Conservation (phyloP, 352 stramenopile genomes). For the Pythium monospermum region DNA sequence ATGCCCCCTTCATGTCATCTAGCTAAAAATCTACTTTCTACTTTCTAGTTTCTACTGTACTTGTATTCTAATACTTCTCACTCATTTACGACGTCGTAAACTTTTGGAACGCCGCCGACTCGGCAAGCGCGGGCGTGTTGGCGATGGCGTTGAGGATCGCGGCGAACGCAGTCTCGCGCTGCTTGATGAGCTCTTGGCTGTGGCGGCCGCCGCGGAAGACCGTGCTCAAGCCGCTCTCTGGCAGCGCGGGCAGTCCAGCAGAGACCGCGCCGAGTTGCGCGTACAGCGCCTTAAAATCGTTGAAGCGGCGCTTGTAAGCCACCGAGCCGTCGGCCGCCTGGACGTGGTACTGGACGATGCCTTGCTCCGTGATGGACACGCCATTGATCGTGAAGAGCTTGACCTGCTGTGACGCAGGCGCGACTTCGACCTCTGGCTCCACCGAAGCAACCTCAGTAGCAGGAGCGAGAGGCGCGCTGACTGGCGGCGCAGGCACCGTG, state of each 20-base stretch:
- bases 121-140: conserved; percentile 34
- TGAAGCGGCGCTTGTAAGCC: conserved; percentile 67
- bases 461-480: conserved; percentile 17
- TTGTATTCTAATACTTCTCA: too few relatives aligned
- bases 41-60: too few relatives aligned
- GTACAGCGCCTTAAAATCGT: conserved; percentile 78
- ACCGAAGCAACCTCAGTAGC: conserved; percentile 4
- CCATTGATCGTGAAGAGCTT: conserved; percentile 32
- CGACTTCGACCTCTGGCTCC: conserved; percentile 18
- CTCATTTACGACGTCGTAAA: conserved; percentile 33
- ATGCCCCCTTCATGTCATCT: too few relatives aligned
- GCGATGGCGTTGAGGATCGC: conserved; percentile 67
- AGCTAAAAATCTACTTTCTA: too few relatives aligned
- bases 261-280: conserved; percentile 22
- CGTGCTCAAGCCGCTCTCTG: conserved; percentile 35
- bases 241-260: conserved; percentile 44
- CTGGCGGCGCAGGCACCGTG: conserved; percentile 43
- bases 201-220: conserved; percentile 50
- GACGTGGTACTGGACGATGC: conserved; percentile 70
- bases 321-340: conserved; percentile 30
- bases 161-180: conserved; percentile 55
- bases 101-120: conserved; percentile 48
- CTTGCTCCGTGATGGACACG: conserved; percentile 54
- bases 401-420: conserved; percentile 1
- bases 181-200: conserved; percentile 51